Percentiles rank a stretch among this genome's conserved stretches.
Conservation (phyloP, 192 early-diverging fungal species). For the Coemansia sp. region DNA sequence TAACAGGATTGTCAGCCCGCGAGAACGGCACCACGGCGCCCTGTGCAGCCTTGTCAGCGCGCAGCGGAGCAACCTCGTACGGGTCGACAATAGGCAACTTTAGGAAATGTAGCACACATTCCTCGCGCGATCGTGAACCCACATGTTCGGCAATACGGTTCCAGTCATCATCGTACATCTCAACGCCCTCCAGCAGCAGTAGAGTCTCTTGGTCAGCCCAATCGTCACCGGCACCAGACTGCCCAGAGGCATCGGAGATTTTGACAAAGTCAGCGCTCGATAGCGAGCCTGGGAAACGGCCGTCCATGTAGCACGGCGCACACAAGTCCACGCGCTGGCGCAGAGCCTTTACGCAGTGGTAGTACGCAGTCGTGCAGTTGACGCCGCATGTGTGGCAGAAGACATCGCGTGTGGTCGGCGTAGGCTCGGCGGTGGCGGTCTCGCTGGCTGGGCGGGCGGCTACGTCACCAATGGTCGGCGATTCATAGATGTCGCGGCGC, state of each 20-base stretch:
- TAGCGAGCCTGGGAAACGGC: conserved; percentile 83
- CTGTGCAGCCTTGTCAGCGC: conserved; percentile 45
- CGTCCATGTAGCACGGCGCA: conserved; percentile 85
- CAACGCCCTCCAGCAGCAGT: conserved; percentile 86
- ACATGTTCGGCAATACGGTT: conserved; percentile 88
- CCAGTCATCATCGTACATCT: conserved; percentile 96
- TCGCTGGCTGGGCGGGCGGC: conserved; percentile 54
- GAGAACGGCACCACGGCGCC: conserved; percentile 71
- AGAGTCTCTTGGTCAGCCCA: conserved; percentile 91
- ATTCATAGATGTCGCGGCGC: conserved; percentile 62
- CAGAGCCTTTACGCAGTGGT: conserved; percentile 75
- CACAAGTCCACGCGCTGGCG: conserved; percentile 74
- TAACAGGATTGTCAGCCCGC: conserved; percentile 83
- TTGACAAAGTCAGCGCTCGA: conserved; percentile 88
- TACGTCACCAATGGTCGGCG: conserved; percentile 30
- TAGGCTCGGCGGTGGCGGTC: conserved; percentile 15
- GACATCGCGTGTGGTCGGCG: conserved; percentile 43
- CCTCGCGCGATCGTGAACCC: conserved; percentile 82
- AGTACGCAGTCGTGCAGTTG: conserved; percentile 76
- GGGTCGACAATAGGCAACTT: conserved; percentile 89
- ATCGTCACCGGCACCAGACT: conserved; percentile 54
- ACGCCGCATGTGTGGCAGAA: conserved; percentile 83
- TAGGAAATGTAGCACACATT: conserved; percentile 88
- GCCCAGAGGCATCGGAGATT: conserved; percentile 43
- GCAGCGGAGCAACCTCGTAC: conserved; percentile 56